phyloP scores from a whole-genome alignment of 2,329 filamentous ascomycete species.

The Sporothrix sp. region DNA sequence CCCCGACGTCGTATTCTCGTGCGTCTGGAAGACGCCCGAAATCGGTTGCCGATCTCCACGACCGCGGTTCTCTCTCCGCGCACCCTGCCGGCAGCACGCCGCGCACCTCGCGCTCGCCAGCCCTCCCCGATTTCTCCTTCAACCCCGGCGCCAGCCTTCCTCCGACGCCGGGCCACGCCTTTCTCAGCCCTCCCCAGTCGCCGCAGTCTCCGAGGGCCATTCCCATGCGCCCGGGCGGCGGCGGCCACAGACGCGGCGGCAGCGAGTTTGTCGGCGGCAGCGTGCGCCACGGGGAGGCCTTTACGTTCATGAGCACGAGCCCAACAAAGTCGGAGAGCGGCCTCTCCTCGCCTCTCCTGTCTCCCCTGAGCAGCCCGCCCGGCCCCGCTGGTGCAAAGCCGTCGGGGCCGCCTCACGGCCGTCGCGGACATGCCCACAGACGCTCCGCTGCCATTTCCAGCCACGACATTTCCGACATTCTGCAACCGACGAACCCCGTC shows the following conservation, averaged over 20 bases:
- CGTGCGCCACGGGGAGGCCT: constrained; percentile 45
- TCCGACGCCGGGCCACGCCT: constrained; percentile 27
- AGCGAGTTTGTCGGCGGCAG: constrained; percentile 83
- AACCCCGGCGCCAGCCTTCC: constrained; percentile 30
- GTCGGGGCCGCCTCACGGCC: constrained; percentile 24
- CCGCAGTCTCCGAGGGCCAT: constrained; percentile 39
- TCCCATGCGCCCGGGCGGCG: constrained; percentile 48
- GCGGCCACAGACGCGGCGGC: constrained; percentile 68
- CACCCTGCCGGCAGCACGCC: too few species aligned
- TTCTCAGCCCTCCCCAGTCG: constrained; percentile 48
- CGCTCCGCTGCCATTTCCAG: constrained; percentile 76
- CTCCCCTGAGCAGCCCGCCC: constrained; percentile 32
- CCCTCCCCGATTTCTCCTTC: constrained; percentile 46
- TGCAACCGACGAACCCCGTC: constrained; percentile 48
- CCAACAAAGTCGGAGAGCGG: constrained; percentile 56
- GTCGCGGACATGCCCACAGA: constrained; percentile 68
- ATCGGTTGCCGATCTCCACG: constrained; percentile 40
- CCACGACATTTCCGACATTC: constrained; percentile 64
- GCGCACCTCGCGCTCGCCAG: constrained; percentile 27
- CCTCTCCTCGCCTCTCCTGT: constrained; percentile 46
- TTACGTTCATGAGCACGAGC: constrained; percentile 56
- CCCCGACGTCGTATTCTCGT: constrained; percentile 39
- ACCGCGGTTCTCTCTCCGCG: constrained; percentile 19
- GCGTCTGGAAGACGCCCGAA: constrained; percentile 41
- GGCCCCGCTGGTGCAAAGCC: constrained; percentile 11